A percentile compares a stretch with the other conserved stretches of the same genome.
Conservation (phyloP, 352 stramenopile species). For the Aphanomyces invadans region DNA sequence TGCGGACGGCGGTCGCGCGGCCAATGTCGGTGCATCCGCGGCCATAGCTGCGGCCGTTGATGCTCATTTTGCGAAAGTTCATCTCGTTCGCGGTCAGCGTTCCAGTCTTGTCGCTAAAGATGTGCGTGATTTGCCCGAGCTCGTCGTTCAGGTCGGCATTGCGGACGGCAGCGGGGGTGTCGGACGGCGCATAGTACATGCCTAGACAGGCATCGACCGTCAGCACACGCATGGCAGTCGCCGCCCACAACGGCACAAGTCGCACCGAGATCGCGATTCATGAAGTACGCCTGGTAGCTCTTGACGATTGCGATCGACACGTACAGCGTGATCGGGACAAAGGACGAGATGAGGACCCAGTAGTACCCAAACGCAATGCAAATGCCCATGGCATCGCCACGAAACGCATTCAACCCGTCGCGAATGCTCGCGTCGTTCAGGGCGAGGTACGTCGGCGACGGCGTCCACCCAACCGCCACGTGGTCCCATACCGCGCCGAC, state of each 20-base stretch:
- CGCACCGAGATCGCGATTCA: conserved; percentile 84
- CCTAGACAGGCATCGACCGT: conserved; percentile 16
- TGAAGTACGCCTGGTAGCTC: conserved; percentile 78
- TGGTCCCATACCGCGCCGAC: conserved; percentile 60
- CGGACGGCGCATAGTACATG: conserved; percentile 75
- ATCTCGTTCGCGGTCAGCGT: conserved; percentile 84
- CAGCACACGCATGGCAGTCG: not conserved
- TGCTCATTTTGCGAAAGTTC: conserved; percentile 84
- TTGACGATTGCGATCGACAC: conserved; percentile 84
- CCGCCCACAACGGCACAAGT: not conserved
- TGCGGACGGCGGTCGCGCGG: conserved; percentile 51
- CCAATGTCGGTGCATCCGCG: conserved; percentile 79
- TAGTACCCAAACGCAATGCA: conserved; percentile 80
- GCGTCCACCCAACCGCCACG: conserved; percentile 61
- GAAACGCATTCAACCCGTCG: conserved; percentile 49
- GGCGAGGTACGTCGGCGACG: conserved; percentile 58
- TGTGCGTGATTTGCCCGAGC: conserved; percentile 79
- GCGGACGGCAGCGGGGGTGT: conserved; percentile 71
- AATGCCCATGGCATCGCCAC: conserved; percentile 57
- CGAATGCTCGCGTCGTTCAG: conserved; percentile 42
- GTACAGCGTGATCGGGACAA: conserved; percentile 85
- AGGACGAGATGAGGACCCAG: conserved; percentile 83
- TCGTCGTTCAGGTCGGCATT: conserved; percentile 84
- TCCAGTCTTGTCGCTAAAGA: conserved; percentile 84
- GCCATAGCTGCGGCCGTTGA: conserved; percentile 74